Evolutionary conservation across 2,329 filamentous ascomycete genomes (phyloP).

Genomic region (Colletotrichum lini): DNA sequence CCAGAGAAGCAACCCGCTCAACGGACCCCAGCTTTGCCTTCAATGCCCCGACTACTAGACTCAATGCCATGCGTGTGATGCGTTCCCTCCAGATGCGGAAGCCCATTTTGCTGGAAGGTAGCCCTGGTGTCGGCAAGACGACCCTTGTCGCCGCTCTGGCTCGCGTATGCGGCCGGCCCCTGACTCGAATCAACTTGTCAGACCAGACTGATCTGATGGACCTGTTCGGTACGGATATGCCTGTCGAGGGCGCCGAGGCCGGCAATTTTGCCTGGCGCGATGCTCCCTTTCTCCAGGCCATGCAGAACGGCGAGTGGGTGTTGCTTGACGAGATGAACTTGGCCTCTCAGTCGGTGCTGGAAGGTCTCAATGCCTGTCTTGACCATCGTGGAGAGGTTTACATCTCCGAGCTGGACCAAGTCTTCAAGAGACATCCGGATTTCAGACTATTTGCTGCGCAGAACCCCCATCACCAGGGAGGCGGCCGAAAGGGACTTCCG

Average conservation of each 20-base stretch:
- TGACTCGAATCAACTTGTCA: conserved; percentile 96
- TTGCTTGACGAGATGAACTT: conserved; percentile 98
- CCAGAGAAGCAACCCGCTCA: conserved; percentile 63
- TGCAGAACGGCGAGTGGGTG: conserved; percentile 98
- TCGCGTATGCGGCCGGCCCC: conserved; percentile 80
- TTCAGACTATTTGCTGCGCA: conserved; percentile 98
- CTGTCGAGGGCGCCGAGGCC: conserved; percentile 90
- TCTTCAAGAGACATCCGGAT: conserved; percentile 88
- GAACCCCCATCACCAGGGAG: conserved; percentile 97
- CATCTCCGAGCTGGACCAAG: conserved; percentile 93
- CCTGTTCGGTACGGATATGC: conserved; percentile 95
- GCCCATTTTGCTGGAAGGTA: conserved; percentile 94
- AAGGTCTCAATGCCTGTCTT: conserved; percentile 95
- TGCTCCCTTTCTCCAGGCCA: conserved; percentile 93
- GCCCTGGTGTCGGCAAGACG: conserved; percentile 98
- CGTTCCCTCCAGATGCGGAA: conserved; percentile 91
- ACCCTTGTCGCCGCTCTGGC: conserved; percentile 91
- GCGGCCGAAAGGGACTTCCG: conserved; percentile 93
- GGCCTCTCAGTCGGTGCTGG: conserved; percentile 95
- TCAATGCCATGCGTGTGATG: conserved; percentile 92
- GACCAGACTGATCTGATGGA: conserved; percentile 99
- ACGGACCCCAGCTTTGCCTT: conserved; percentile 80
- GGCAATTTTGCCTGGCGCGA: conserved; percentile 97
- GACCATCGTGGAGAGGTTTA: conserved; percentile 98
- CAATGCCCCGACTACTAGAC: conserved; percentile 88